Conservation (phyloP, 2,329 filamentous ascomycete genomes). For the Cladosporium austrohemisphaericum region DNA sequence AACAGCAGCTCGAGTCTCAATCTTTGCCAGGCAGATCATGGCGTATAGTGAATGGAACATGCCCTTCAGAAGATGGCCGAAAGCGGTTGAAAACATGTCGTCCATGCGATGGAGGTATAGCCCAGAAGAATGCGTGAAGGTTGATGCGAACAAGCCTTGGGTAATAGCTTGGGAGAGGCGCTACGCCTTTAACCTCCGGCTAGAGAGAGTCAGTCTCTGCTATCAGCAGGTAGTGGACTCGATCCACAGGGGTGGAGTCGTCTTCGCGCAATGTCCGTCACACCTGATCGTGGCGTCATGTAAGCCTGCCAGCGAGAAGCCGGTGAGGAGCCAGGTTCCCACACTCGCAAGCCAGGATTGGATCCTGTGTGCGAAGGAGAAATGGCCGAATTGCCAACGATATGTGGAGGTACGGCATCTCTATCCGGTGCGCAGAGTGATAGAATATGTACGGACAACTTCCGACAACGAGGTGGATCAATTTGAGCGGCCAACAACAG, state of each 20-base stretch:
- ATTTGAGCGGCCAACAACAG: not conserved
- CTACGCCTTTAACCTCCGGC: not conserved
- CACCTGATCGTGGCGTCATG: not conserved
- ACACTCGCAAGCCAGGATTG: too few species aligned
- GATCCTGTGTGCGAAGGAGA: too few species aligned
- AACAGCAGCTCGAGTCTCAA: not conserved
- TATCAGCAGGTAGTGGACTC: not conserved
- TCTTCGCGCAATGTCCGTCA: slow-evolving; percentile 5
- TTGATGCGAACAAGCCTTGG: not conserved
- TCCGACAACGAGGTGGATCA: slow-evolving; percentile 2
- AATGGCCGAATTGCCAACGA: too few species aligned
- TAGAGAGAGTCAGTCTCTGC: not conserved
- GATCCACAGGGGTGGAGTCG: not conserved
- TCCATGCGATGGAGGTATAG: not conserved
- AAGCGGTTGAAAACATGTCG: not conserved
- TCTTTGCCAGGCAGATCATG: not conserved
- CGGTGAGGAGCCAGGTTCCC: too few species aligned
- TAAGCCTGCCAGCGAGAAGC: not conserved
- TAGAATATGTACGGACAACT: slow-evolving; percentile 4
- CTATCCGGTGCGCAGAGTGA: not conserved
- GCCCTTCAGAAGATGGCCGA: not conserved
- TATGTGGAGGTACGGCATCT: not conserved
- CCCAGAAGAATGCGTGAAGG: not conserved
- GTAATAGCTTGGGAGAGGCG: not conserved
- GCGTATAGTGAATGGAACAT: slow-evolving; percentile 5